Evolutionary conservation across 2,329 filamentous ascomycete genomes (phyloP).

Genomic region (Incumbomyces delicatus): DNA sequence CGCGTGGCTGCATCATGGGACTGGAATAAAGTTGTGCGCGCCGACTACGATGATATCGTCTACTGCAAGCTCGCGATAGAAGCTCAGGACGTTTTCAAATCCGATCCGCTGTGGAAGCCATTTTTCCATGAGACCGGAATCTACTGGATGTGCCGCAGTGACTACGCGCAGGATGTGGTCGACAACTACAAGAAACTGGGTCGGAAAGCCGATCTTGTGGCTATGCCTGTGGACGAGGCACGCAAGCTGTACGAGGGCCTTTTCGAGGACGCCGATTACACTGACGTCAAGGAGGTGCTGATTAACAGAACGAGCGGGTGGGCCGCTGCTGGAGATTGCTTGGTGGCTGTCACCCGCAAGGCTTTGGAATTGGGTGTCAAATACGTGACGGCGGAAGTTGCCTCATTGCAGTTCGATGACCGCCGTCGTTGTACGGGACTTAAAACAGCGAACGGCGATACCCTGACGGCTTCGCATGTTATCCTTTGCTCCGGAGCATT

Average conservation of each 20-base stretch:
- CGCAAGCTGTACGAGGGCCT: slow-evolving; percentile 47
- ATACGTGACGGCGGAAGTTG: slow-evolving; percentile 47
- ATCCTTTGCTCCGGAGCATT: slow-evolving; percentile 26
- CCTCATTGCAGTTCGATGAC: slow-evolving; percentile 39
- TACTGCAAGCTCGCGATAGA: slow-evolving; percentile 25
- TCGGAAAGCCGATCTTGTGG: slow-evolving; percentile 36
- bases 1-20: slow-evolving; percentile 24
- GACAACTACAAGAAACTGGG: slow-evolving; percentile 43
- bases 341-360: slow-evolving; percentile 45
- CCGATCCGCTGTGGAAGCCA: slow-evolving; percentile 29
- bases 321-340: slow-evolving; percentile 51
- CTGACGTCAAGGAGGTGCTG: slow-evolving; percentile 48
- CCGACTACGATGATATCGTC: slow-evolving; percentile 22
- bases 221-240: slow-evolving; percentile 44
- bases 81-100: slow-evolving; percentile 25
- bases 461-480: slow-evolving; percentile 22
- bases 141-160: slow-evolving; percentile 37
- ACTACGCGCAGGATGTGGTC: slow-evolving; percentile 41
- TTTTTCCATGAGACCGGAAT: slow-evolving; percentile 45
- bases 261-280: slow-evolving; percentile 52
- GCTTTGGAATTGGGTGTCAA: slow-evolving; percentile 48
- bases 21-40: slow-evolving; percentile 22
- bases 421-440: slow-evolving; percentile 30
- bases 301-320: slow-evolving; percentile 54
- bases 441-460: slow-evolving; percentile 20